Conservation (phyloP, 2,329 filamentous ascomycete genomes). For the Chaetothyriales sp. region DNA sequence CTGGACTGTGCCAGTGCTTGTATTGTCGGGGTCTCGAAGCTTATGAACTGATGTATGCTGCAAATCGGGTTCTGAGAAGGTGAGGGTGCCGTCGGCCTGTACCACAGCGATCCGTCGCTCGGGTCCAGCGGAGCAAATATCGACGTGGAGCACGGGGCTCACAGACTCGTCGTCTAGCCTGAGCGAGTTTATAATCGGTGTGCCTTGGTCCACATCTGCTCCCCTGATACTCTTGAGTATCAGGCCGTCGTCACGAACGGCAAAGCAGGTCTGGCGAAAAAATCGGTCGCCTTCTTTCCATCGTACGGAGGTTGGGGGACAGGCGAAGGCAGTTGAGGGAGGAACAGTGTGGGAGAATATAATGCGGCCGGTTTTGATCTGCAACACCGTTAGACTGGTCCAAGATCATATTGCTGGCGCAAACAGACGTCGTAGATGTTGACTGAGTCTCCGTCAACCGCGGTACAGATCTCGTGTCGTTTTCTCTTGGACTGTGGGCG, state of each 20-base stretch:
- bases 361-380: conserved; percentile 47
- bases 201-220: conserved; percentile 15
- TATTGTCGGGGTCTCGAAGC: conserved; percentile 3
- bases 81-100: conserved; percentile 30
- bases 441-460: conserved; percentile 45
- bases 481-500: conserved; percentile 44
- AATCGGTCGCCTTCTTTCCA: conserved; percentile 31
- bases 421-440: conserved; percentile 45
- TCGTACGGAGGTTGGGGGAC: conserved; percentile 44
- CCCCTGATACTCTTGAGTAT: conserved; percentile 27
- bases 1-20: conserved; percentile 3
- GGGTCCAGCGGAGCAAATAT: not conserved
- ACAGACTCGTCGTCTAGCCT: conserved; percentile 12
- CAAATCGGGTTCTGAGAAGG: conserved; percentile 25
- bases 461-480: conserved; percentile 45
- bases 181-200: not conserved
- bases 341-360: conserved; percentile 47
- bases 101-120: conserved; percentile 25
- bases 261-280: conserved; percentile 42
- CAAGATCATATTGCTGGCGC: not conserved
- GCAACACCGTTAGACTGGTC: conserved; percentile 3
- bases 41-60: conserved; percentile 15
- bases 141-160: not conserved
- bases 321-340: conserved; percentile 42
- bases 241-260: conserved; percentile 21